These are phyloP conservation scores for Zygoascus sp. DNA, from an alignment of 1,139 yeast species.

Conservation along the genomic window DNA sequence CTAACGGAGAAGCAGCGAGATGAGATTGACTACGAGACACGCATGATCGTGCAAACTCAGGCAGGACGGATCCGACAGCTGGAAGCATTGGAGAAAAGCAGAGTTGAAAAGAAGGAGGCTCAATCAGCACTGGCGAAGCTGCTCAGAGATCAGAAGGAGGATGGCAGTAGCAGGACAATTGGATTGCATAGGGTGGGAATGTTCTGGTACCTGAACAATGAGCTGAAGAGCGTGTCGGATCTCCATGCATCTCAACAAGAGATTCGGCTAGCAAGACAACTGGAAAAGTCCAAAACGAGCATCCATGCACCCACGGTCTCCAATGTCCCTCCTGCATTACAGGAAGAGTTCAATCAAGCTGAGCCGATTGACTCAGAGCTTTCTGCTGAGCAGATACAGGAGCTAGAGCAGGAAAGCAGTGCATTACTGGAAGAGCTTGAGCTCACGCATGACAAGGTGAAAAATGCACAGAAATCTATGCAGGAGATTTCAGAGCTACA, in stretches of 20 bases:
- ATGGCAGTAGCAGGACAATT: slow-evolving; percentile 29
- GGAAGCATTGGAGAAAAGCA: slow-evolving; percentile 32
- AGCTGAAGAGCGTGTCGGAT: slow-evolving; percentile 32
- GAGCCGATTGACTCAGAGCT: slow-evolving; percentile 32
- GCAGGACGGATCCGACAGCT: slow-evolving; percentile 34
- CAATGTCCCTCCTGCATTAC: not conserved
- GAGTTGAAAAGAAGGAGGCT: slow-evolving; percentile 19
- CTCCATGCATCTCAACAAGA: slow-evolving; percentile 37
- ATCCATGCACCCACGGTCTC: slow-evolving; percentile 22
- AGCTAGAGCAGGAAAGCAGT: slow-evolving; percentile 67
- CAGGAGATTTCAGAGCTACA: slow-evolving; percentile 77
- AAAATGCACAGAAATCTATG: slow-evolving; percentile 65
- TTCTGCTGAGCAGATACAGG: slow-evolving; percentile 60
- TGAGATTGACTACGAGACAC: slow-evolving; percentile 40
- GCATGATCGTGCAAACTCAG: slow-evolving; percentile 36
- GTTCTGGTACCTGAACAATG: slow-evolving; percentile 33
- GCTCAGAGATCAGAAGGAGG: slow-evolving; percentile 26
- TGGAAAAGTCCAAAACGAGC: slow-evolving; percentile 31
- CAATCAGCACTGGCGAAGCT: slow-evolving; percentile 20
- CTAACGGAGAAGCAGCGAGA: slow-evolving; percentile 39
- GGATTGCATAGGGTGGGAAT: slow-evolving; percentile 35
- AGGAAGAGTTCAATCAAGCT: slow-evolving; percentile 13
- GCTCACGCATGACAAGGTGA: slow-evolving; percentile 37
- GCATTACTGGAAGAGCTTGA: slow-evolving; percentile 66
- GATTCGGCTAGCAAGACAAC: slow-evolving; percentile 34